These are phyloP conservation scores for Amphicarpaea edgeworthii DNA, from an alignment of 306 rosid genomes.

Conservation along the genomic window DNA sequence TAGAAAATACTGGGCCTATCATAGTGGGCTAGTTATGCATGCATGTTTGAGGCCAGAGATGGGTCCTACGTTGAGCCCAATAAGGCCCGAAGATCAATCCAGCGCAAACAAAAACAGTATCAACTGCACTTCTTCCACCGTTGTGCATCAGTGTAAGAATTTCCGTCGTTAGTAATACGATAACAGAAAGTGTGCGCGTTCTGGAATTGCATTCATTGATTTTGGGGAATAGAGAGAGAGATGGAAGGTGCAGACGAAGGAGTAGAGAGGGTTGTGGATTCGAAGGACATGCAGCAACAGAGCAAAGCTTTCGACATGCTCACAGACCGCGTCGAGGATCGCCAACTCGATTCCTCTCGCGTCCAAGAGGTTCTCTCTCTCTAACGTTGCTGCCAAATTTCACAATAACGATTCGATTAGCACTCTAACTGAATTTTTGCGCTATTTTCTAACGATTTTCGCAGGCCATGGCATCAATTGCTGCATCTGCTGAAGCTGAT, in stretches of 20 bases:
- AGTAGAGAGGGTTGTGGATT: neutral
- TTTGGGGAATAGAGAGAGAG: neutral
- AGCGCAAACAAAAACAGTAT: too few species aligned
- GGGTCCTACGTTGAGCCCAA: too few species aligned
- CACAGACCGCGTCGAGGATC: constrained; percentile 2
- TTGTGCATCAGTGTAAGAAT: too few species aligned
- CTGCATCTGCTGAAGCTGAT: neutral
- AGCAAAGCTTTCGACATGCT: constrained; percentile 2
- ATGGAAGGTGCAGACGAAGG: constrained; percentile 5
- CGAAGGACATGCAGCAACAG: constrained; percentile 2
- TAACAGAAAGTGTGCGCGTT: too few species aligned
- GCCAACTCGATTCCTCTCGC: constrained; percentile 1
- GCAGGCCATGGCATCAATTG: constrained; percentile 9
- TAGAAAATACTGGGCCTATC: too few species aligned
- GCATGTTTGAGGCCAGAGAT: too few species aligned
- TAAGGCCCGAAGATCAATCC: too few species aligned
- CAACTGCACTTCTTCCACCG: too few species aligned
- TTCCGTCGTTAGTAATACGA: too few species aligned
- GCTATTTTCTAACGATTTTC: neutral
- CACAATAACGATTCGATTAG: neutral
- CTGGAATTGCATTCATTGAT: too few species aligned
- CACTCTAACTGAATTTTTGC: neutral
- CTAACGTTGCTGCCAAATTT: neutral
- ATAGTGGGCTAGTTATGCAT: too few species aligned
- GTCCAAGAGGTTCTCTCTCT: constrained; percentile 10